A percentile compares a stretch with the other conserved stretches of the same genome.
phyloP scores from a whole-genome alignment of 345 rosid genomes.

The Bruguiera gymnorhiza region DNA sequence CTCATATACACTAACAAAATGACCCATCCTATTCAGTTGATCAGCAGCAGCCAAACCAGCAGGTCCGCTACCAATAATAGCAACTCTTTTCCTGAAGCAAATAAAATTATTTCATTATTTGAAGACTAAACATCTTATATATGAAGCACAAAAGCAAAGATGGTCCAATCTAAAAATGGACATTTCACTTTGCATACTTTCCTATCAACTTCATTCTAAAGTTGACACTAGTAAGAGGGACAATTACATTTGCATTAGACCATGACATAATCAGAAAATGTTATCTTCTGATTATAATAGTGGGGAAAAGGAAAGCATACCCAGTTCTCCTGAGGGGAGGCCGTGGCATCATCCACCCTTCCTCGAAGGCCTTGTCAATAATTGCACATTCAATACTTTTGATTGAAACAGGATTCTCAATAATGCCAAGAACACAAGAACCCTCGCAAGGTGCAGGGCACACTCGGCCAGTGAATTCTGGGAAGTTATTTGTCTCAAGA shows the following conservation, averaged over 20 bases:
- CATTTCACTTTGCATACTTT: too few species aligned
- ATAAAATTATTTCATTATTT: not conserved
- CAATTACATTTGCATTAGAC: too few species aligned
- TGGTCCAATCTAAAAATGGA: too few species aligned
- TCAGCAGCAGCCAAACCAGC: slow-evolving; percentile 99
- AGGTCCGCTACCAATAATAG: slow-evolving; percentile 93
- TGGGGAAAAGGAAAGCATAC: slow-evolving; percentile 34
- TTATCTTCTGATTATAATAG: not conserved
- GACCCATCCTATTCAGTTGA: slow-evolving; percentile 95
- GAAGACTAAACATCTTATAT: not conserved
- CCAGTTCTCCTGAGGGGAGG: slow-evolving; percentile 90
- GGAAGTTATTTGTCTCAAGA: slow-evolving; percentile 97
- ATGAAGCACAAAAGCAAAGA: not conserved
- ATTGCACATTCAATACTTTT: slow-evolving; percentile 89
- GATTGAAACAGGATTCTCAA: slow-evolving; percentile 97
- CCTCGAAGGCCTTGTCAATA: slow-evolving; percentile 94
- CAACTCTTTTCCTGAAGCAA: slow-evolving; percentile 69
- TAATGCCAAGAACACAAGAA: slow-evolving; percentile 98
- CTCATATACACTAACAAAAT: slow-evolving; percentile 86
- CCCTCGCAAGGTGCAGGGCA: slow-evolving; percentile 99
- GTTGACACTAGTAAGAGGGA: too few species aligned
- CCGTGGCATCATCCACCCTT: slow-evolving; percentile 97
- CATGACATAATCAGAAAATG: not conserved
- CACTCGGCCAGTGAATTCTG: slow-evolving; percentile 98
- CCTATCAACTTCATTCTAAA: too few species aligned